A percentile compares a stretch with the other conserved stretches of the same genome.
phyloP scores from a whole-genome alignment of 352 stramenopile genomes.

The Globisporangium radiosum region DNA sequence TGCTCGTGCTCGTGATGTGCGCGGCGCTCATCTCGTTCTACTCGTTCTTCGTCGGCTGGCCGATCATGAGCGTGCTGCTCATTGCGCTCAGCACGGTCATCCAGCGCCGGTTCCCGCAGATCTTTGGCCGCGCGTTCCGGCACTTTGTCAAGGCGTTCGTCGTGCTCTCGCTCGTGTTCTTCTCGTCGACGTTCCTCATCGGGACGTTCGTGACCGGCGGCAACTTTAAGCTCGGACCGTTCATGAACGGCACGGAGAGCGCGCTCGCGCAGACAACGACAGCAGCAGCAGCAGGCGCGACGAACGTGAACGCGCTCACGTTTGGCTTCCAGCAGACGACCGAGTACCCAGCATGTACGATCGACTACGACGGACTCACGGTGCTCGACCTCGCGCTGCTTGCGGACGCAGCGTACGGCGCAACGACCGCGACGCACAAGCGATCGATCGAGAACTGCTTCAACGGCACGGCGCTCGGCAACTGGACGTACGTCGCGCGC shows the following conservation, averaged over 20 bases:
- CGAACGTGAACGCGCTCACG: conserved; percentile 35
- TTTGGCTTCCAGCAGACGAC: conserved; percentile 43
- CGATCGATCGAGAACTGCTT: conserved; percentile 60
- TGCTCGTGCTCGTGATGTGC: conserved; percentile 47
- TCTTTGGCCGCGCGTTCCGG: conserved; percentile 66
- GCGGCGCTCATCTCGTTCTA: conserved; percentile 52
- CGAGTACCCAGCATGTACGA: conserved; percentile 66
- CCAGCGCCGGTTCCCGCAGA: conserved; percentile 66
- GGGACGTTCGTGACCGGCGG: conserved; percentile 61
- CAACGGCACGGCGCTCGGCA: conserved; percentile 57
- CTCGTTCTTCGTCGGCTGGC: conserved; percentile 66
- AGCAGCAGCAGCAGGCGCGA: conserved; percentile 18
- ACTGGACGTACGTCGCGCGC: conserved; percentile 67
- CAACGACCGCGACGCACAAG: conserved; percentile 56
- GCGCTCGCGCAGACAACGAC: conserved; percentile 17
- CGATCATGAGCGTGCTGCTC: conserved; percentile 63
- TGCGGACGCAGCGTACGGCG: conserved; percentile 68
- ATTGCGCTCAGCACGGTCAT: conserved; percentile 60
- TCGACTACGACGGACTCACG: conserved; percentile 47
- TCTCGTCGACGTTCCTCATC: conserved; percentile 72
- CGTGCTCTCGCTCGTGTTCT: conserved; percentile 74
- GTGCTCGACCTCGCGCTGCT: conserved; percentile 78
- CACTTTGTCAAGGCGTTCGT: conserved; percentile 74
- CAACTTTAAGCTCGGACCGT: conserved; percentile 44
- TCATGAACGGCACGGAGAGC: conserved; percentile 34